Conservation (phyloP, 805 yeast genomes). For the Kregervanrija delftensis region DNA sequence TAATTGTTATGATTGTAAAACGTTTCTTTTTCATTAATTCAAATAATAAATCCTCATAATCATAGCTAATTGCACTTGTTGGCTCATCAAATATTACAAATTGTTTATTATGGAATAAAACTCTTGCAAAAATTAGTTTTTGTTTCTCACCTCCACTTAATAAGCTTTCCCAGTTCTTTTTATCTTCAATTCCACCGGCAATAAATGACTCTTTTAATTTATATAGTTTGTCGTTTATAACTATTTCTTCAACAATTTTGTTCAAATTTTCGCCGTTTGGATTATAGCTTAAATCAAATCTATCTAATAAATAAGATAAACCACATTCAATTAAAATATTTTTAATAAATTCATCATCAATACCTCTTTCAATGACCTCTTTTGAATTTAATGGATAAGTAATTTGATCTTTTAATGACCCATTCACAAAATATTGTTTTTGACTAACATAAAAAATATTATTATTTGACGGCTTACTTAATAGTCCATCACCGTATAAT, state of each 20-base stretch:
- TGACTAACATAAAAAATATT: conserved; percentile 81
- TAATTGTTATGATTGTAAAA: conserved; percentile 73
- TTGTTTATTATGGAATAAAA: conserved; percentile 71
- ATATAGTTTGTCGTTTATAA: conserved; percentile 20
- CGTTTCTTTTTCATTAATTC: conserved; percentile 62
- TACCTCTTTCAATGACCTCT: conserved; percentile 69
- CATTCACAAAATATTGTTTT: conserved; percentile 72
- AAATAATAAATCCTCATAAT: conserved; percentile 81
- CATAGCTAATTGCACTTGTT: conserved; percentile 88
- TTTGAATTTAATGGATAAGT: conserved; percentile 78
- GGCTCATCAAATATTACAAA: conserved; percentile 87
- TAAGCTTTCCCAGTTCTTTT: conserved; percentile 68
- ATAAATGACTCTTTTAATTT: conserved; percentile 21
- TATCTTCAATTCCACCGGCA: conserved; percentile 21
- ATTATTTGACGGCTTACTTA: conserved; percentile 65
- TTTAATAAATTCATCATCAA: conserved; percentile 61
- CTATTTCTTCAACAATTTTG: conserved; percentile 18
- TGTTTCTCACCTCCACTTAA: conserved; percentile 96
- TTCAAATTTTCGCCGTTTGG: conserved; percentile 16
- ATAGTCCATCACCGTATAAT: conserved; percentile 61
- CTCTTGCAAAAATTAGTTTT: conserved; percentile 80
- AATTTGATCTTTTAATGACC: conserved; percentile 84
- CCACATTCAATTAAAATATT: conserved; percentile 69
- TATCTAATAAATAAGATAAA: conserved; percentile 67
- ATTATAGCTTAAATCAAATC: conserved; percentile 48